Percentiles rank a stretch among this genome's conserved stretches.
These are phyloP conservation scores for Kodamaea neixiangensis DNA, from an alignment of 805 yeast species.

Conservation along the genomic window DNA sequence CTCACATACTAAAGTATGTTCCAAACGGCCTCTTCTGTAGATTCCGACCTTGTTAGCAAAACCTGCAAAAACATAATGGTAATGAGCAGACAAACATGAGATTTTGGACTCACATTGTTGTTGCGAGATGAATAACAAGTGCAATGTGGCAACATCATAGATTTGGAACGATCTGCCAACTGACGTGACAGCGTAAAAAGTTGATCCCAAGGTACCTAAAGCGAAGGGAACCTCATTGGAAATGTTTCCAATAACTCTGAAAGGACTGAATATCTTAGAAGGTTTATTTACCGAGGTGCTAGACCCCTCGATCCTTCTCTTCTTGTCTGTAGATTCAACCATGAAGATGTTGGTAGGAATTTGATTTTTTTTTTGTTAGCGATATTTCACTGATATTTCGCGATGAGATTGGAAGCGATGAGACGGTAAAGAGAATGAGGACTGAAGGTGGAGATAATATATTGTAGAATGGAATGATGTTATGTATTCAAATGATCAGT, in stretches of 20 bases:
- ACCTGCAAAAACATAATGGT: constrained; percentile 80
- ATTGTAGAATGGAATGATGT: not conserved
- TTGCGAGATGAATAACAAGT: constrained; percentile 81
- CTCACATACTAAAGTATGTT: constrained; percentile 39
- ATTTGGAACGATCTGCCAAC: constrained; percentile 92
- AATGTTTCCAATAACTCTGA: constrained; percentile 86
- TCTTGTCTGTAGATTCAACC: constrained; percentile 34
- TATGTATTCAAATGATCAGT: not conserved
- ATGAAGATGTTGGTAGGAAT: constrained; percentile 9
- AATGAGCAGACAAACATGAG: constrained; percentile 72
- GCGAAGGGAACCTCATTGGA: constrained; percentile 85
- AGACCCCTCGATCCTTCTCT: constrained; percentile 24
- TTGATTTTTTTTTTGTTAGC: constrained; percentile 5
- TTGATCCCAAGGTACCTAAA: constrained; percentile 82
- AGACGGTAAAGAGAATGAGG: not conserved
- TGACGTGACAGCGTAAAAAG: constrained; percentile 84
- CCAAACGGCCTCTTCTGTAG: constrained; percentile 77
- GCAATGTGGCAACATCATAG: constrained; percentile 86
- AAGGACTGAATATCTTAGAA: constrained; percentile 72
- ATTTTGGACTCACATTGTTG: constrained; percentile 72
- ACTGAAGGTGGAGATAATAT: not conserved
- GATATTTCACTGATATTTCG: constrained; percentile 3
- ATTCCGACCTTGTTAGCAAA: constrained; percentile 73
- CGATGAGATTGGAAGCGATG: constrained; percentile 10
- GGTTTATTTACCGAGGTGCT: constrained; percentile 12